Percentiles rank a stretch among this genome's conserved stretches.
Conservation (phyloP, 208 protist genomes). For the Leishmania martiniquensis region DNA sequence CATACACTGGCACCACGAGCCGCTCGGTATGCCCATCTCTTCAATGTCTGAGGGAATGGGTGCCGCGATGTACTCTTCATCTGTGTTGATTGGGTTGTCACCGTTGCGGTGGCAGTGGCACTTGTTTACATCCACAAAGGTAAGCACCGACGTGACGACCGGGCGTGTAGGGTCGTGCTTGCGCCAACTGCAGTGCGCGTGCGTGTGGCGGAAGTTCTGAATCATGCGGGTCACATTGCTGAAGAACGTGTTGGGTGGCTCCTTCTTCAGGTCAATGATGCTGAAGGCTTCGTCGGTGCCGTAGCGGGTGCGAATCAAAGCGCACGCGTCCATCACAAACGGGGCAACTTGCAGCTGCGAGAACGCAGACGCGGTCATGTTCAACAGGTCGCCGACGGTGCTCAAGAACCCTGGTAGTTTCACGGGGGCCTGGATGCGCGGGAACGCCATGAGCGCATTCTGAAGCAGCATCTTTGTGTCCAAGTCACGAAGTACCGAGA, state of each 20-base stretch:
- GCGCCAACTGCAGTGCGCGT: conserved; percentile 86
- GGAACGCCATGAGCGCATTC: conserved; percentile 70
- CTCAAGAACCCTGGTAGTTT: conserved; percentile 42
- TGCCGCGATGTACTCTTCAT: conserved; percentile 18
- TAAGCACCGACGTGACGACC: conserved; percentile 87
- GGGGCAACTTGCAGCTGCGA: conserved; percentile 48
- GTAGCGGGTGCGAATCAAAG: conserved; percentile 72
- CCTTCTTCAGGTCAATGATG: conserved; percentile 62
- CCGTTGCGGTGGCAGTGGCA: conserved; percentile 58
- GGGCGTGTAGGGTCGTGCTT: conserved; percentile 81
- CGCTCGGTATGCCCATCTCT: conserved; percentile 38
- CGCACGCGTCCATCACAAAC: conserved; percentile 67
- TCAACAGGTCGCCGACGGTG: conserved; percentile 60
- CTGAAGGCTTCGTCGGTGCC: conserved; percentile 61
- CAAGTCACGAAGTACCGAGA: conserved; percentile 64
- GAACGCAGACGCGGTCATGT: conserved; percentile 48
- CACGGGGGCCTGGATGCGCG: conserved; percentile 38
- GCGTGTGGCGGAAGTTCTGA: conserved; percentile 36
- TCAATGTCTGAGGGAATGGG: conserved; percentile 19
- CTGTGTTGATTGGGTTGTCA: conserved; percentile 16
- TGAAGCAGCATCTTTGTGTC: conserved; percentile 51
- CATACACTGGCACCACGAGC: conserved; percentile 79
- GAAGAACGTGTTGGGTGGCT: conserved; percentile 63
- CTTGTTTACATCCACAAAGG: conserved; percentile 74
- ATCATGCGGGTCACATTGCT: conserved; percentile 47